Evolutionary conservation across 148 eudicot species (phyloP), one percentile per base, ranked within the genome.

Genomic region (Rhododendron ovatum): DNA sequence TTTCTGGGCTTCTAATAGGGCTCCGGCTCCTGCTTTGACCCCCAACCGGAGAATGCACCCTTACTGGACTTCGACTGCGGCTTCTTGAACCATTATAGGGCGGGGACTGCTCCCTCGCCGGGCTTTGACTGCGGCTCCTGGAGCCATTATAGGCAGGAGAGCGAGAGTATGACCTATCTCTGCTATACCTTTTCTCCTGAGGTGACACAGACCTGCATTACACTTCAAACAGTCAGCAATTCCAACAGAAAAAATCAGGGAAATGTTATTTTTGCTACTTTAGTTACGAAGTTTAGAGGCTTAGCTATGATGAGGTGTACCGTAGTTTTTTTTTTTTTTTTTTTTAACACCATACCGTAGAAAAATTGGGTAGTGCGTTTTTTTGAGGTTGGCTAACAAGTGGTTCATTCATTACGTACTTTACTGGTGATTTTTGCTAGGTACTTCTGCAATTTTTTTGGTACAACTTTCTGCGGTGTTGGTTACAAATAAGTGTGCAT

Each of bases 161-260:
- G 1, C 88, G 89, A 17, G 94, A 92, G 88, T 88, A 90, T 28
- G 98, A 93, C 90, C 96, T 92, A 69, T 93, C 98, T 73, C 93
- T 84, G 83, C 92, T 90, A 73, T 87, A 87, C 91, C 94, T 95
- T 76, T 88, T 92, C 80, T 88, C 96, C 84, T 87, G 90, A n/a
- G 98, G 98, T 80, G 99, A 92, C 41, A 85, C 86, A 78, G 98
- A 95, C 93, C 99, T 96, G 90, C 91, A 90, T 41, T 35, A 55
- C 24, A 55, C 39, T 39, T 24, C 9, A 59, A n/a, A 59, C 35
- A 33, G 50, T 57, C 20, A 59, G 55, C 71, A 53, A 53, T 26
- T 24, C 69, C 24, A 84, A 5, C 71, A 75, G 51, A 20, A 75
- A 75, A 5, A 35, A 33, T 5, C 0, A 24, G 74, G 22, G 33